phyloP scores from a whole-genome alignment of 2,329 filamentous ascomycete species.

The Capronia epimyces region DNA sequence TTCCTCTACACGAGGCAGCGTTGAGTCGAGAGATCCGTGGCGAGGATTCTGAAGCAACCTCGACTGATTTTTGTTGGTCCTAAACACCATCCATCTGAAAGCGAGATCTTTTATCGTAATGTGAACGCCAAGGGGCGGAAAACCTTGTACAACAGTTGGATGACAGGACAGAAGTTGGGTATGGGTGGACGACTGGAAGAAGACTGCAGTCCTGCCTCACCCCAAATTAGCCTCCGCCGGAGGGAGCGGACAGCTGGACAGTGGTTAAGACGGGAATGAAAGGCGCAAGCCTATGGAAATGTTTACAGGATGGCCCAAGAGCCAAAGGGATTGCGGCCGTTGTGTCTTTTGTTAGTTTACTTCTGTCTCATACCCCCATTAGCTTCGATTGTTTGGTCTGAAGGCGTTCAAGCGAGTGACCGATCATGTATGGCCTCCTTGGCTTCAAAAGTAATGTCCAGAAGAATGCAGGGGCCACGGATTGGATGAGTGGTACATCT shows the following conservation, averaged over 20 bases:
- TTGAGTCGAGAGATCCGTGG: slow-evolving; percentile 23
- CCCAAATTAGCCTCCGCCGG: too few species aligned
- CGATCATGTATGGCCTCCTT: not conserved
- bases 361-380: slow-evolving; percentile 3
- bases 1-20: slow-evolving; percentile 22
- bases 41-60: slow-evolving; percentile 16
- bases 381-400: not conserved
- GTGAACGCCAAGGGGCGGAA: slow-evolving; percentile 13
- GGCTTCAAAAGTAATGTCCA: not conserved
- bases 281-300: slow-evolving; percentile 6
- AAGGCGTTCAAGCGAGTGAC: slow-evolving; percentile 2
- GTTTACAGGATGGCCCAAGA: not conserved
- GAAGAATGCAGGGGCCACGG: too few species aligned
- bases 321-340: not conserved
- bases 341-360: not conserved
- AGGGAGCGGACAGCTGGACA: too few species aligned
- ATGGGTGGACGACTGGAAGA: too few species aligned
- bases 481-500: too few species aligned
- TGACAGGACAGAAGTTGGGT: slow-evolving; percentile 6
- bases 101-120: slow-evolving; percentile 13
- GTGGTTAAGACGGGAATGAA: slow-evolving; percentile 1
- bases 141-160: slow-evolving; percentile 6
- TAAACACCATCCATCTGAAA: not conserved
- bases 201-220: too few species aligned
- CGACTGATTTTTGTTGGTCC: not conserved